A percentile compares a stretch with the other conserved stretches of the same genome.
These are phyloP conservation scores for Fusarium paranaense DNA, from an alignment of 2,329 filamentous ascomycete species.

Conservation along the genomic window DNA sequence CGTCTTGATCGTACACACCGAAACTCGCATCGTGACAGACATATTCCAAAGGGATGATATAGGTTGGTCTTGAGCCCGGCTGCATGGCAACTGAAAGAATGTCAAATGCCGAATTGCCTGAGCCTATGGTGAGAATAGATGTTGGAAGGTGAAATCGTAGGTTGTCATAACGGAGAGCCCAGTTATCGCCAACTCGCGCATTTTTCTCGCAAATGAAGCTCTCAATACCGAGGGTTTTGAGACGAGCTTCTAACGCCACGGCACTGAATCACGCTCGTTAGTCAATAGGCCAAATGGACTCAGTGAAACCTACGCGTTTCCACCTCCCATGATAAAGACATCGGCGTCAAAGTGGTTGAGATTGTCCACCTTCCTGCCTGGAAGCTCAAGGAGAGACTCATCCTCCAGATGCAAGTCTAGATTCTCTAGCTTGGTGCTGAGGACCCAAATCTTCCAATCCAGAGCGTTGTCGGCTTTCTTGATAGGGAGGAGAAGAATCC, in stretches of 20 bases:
- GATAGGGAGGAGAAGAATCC: slow-evolving; percentile 13
- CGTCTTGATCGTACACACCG: slow-evolving; percentile 12
- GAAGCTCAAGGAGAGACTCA: not conserved
- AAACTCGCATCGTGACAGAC: slow-evolving; percentile 16
- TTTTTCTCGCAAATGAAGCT: slow-evolving; percentile 30
- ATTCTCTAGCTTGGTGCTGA: slow-evolving; percentile 24
- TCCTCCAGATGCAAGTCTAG: slow-evolving; percentile 19
- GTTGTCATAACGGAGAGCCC: slow-evolving; percentile 28
- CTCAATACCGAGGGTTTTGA: slow-evolving; percentile 22
- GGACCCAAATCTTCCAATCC: slow-evolving; percentile 31
- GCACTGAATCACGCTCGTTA: not conserved
- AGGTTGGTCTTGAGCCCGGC: slow-evolving; percentile 16
- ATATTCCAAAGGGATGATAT: slow-evolving; percentile 24
- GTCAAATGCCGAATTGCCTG: slow-evolving; percentile 32
- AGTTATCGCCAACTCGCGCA: slow-evolving; percentile 20
- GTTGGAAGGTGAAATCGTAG: slow-evolving; percentile 33
- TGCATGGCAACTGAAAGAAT: slow-evolving; percentile 15
- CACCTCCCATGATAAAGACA: slow-evolving; percentile 30
- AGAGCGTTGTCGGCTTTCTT: not conserved
- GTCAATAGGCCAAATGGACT: not conserved
- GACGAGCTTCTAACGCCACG: slow-evolving; percentile 16
- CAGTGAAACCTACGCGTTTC: slow-evolving; percentile 16
- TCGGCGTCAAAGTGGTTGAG: not conserved
- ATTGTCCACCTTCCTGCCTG: not conserved
- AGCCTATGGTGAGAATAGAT: slow-evolving; percentile 22